These are phyloP conservation scores for Heracleum sosnowskyi DNA, from an alignment of 129 eudicot genomes.

Conservation along the genomic window DNA sequence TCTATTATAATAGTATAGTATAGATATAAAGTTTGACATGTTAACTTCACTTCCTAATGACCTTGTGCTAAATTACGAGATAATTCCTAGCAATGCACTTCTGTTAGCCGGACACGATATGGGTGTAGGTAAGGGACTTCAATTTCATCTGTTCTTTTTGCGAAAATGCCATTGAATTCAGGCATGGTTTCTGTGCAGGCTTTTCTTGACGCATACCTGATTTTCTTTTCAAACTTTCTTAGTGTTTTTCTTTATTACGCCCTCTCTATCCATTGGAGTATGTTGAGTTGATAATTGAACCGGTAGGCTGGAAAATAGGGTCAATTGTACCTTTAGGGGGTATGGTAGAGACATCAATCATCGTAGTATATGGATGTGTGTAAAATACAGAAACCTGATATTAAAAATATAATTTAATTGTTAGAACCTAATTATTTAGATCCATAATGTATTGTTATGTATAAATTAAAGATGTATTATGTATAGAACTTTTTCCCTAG, in stretches of 20 bases:
- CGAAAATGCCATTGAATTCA: slow-evolving; percentile 87
- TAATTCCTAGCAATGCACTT: too few species aligned
- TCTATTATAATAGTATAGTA: too few species aligned
- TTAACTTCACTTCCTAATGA: too few species aligned
- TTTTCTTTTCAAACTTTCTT: slow-evolving; percentile 89
- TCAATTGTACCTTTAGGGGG: slow-evolving; percentile 77
- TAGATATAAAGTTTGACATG: too few species aligned
- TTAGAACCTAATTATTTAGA: not conserved
- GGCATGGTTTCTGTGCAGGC: slow-evolving; percentile 98
- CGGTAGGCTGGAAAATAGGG: slow-evolving; percentile 64
- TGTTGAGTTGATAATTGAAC: slow-evolving; percentile 62
- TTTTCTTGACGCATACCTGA: slow-evolving; percentile 92
- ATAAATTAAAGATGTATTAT: too few species aligned
- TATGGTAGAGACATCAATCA: slow-evolving; percentile 38
- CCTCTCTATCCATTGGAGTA: slow-evolving; percentile 72
- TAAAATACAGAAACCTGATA: slow-evolving; percentile 73
- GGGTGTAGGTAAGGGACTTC: too few species aligned
- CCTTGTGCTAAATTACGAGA: too few species aligned
- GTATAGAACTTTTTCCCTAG: too few species aligned
- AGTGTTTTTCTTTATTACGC: slow-evolving; percentile 87
- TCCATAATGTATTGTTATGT: not conserved
- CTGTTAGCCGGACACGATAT: too few species aligned
- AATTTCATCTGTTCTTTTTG: slow-evolving; percentile 61
- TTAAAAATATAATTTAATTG: not conserved
- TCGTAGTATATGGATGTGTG: slow-evolving; percentile 59